These are phyloP conservation scores for Fusarium sp. DNA, from an alignment of 2,329 filamentous ascomycete genomes.

Conservation along the genomic window DNA sequence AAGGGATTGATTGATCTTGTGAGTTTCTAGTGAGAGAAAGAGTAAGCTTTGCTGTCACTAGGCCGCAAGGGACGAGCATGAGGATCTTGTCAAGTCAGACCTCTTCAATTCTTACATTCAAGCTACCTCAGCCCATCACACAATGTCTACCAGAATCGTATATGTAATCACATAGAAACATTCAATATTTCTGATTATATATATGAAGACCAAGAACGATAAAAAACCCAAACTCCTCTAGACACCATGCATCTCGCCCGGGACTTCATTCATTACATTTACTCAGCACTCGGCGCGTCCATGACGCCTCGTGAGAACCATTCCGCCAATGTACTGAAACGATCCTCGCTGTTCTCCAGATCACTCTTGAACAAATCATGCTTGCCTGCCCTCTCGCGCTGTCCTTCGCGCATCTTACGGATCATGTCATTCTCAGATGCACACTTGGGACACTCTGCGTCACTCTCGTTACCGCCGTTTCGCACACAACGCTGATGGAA, in stretches of 20 bases:
- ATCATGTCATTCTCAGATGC: slow-evolving; percentile 87
- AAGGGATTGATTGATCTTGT: too few relatives aligned
- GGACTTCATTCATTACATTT: slow-evolving; percentile 4
- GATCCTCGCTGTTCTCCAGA: slow-evolving; percentile 79
- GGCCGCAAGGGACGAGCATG: too few relatives aligned
- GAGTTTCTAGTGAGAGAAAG: too few relatives aligned
- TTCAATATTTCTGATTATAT: slow-evolving; percentile 9
- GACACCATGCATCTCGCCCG: slow-evolving; percentile 24
- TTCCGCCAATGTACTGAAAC: slow-evolving; percentile 90
- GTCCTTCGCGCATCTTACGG: slow-evolving; percentile 83
- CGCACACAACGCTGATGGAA: slow-evolving; percentile 92
- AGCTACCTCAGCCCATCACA: background rate
- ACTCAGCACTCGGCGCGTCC: slow-evolving; percentile 58
- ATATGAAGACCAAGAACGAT: background rate
- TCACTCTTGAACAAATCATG: slow-evolving; percentile 91
- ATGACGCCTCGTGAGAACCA: slow-evolving; percentile 97
- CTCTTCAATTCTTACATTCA: too few relatives aligned
- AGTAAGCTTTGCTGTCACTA: too few relatives aligned
- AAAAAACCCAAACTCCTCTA: slow-evolving; percentile 36
- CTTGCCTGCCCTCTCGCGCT: slow-evolving; percentile 85
- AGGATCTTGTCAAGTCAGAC: too few relatives aligned
- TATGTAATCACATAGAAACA: background rate
- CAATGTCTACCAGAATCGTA: background rate
- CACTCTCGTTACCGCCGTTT: slow-evolving; percentile 63
- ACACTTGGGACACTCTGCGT: slow-evolving; percentile 88